Conservation (phyloP, 2,329 filamentous ascomycete species). For the Penicillium aurantiogriseum region DNA sequence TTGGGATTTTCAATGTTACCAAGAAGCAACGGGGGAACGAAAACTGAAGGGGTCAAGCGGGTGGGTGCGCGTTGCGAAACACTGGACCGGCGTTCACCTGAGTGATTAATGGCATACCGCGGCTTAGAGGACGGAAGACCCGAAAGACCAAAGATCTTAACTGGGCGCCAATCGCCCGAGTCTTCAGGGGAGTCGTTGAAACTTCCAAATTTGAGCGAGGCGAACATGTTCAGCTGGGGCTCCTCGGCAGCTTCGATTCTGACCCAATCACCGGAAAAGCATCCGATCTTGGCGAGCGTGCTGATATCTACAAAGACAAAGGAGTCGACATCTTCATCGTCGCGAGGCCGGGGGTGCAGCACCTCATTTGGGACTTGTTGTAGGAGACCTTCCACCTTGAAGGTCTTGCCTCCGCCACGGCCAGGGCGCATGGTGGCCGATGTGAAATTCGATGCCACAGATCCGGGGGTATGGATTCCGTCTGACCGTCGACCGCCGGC, state of each 20-base stretch:
- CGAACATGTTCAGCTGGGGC: constrained; percentile 55
- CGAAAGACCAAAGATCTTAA: constrained; percentile 83
- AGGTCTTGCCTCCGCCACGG: constrained; percentile 71
- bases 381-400: constrained; percentile 77
- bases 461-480: constrained; percentile 77
- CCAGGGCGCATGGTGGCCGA: constrained; percentile 76
- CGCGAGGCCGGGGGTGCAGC: constrained; percentile 76
- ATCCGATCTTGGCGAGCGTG: constrained; percentile 83
- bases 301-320: constrained; percentile 88
- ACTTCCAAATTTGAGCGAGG: constrained; percentile 63
- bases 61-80: constrained; percentile 50
- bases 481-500: constrained; percentile 68
- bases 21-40: constrained; percentile 81
- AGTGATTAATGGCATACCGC: constrained; percentile 55
- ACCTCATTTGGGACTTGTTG: constrained; percentile 71
- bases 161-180: constrained; percentile 76
- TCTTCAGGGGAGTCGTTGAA: constrained; percentile 50
- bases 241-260: constrained; percentile 75
- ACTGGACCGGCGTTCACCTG: constrained; percentile 53
- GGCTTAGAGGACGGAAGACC: constrained; percentile 57
- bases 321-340: constrained; percentile 82
- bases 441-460: constrained; percentile 85
- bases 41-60: constrained; percentile 60
- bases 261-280: constrained; percentile 98
- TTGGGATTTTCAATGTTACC: constrained; percentile 78